Percentiles rank a stretch among this genome's conserved stretches.
These are phyloP conservation scores for Penicillium cataractarum DNA, from an alignment of 495 filamentous ascomycete species.

Conservation along the genomic window DNA sequence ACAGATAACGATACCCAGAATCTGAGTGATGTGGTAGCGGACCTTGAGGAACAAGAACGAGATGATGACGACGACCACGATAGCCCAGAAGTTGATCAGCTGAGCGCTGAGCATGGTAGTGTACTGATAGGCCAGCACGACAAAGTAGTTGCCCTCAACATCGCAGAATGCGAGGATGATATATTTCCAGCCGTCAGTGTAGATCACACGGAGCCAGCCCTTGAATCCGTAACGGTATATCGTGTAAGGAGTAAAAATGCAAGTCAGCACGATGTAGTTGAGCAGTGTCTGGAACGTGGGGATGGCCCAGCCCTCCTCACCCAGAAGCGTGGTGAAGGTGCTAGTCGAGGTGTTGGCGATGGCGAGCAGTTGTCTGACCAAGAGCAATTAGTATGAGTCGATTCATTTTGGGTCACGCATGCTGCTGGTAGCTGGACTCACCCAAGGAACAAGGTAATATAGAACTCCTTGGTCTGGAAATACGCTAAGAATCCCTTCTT, in stretches of 20 bases:
- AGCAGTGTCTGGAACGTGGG: conserved; percentile 97
- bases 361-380: conserved; percentile 73
- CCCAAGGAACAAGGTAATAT: conserved; percentile 77
- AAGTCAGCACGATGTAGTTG: conserved; percentile 83
- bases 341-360: conserved; percentile 88
- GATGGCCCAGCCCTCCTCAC: conserved; percentile 69
- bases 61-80: conserved; percentile 85
- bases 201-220: conserved; percentile 64
- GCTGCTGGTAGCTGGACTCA: conserved; percentile 35
- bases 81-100: conserved; percentile 98
- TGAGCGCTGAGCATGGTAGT: conserved; percentile 89
- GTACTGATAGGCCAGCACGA: conserved; percentile 91
- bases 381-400: not conserved
- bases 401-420: not conserved
- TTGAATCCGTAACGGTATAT: conserved; percentile 80
- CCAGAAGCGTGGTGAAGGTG: conserved; percentile 82
- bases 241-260: conserved; percentile 81
- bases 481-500: conserved; percentile 75
- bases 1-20: conserved; percentile 85
- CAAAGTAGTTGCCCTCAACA: conserved; percentile 97
- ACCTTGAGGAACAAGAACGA: conserved; percentile 82
- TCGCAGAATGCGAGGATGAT: conserved; percentile 90
- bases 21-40: conserved; percentile 83
- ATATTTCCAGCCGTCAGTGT: conserved; percentile 87
- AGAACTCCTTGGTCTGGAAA: conserved; percentile 84